A percentile compares a stretch with the other conserved stretches of the same genome.
phyloP scores from a whole-genome alignment of 345 rosid genomes.

The Eucalyptus marginata region DNA sequence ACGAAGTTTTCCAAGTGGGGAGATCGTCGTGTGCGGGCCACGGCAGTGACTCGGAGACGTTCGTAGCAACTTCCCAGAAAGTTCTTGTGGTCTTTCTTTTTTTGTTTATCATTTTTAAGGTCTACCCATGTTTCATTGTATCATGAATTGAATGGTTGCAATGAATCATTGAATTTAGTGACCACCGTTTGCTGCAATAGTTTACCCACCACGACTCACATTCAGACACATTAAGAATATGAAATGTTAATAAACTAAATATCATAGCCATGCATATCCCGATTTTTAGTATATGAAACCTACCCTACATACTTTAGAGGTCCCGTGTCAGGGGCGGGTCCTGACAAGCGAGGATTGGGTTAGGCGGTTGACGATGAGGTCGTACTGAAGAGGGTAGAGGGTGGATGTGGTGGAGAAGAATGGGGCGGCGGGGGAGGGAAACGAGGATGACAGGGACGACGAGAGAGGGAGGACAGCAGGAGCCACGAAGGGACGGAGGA shows the following conservation, averaged over 20 bases:
- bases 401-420: constrained; percentile 51
- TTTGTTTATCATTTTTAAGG: too few species aligned
- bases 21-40: background rate
- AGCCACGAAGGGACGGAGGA: constrained; percentile 22
- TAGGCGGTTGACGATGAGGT: constrained; percentile 64
- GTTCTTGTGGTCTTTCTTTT: background rate
- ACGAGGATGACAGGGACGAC: background rate
- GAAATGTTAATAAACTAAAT: too few species aligned
- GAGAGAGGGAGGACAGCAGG: constrained; percentile 11
- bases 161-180: too few species aligned
- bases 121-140: too few species aligned
- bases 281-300: too few species aligned
- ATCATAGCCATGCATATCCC: too few species aligned
- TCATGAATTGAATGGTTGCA: too few species aligned
- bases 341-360: constrained; percentile 28
- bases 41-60: background rate
- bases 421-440: background rate
- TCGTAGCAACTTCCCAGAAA: background rate
- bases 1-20: background rate
- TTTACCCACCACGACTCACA: too few species aligned
- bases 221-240: too few species aligned
- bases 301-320: background rate
- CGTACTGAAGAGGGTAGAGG: constrained; percentile 71
- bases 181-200: too few species aligned
- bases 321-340: constrained; percentile 20